Evolutionary conservation across 192 early-diverging fungal genomes (phyloP).

Genomic region (Umbelopsis ramanniana): DNA sequence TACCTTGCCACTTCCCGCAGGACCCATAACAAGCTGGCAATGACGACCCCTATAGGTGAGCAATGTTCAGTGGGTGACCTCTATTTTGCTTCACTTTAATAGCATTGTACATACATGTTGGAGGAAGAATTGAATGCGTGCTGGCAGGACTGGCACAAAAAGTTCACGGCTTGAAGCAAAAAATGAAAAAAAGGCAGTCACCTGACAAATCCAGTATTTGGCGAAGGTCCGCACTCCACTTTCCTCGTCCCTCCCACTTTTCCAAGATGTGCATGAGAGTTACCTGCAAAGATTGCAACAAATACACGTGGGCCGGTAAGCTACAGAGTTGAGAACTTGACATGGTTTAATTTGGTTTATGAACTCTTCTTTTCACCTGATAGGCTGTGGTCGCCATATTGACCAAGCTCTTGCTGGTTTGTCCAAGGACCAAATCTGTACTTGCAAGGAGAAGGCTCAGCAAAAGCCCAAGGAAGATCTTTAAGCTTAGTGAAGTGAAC

Average conservation of each 20-base stretch:
- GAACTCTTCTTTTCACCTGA: too few relatives aligned
- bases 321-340: not conserved
- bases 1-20: slow-evolving; percentile 91
- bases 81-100: too few relatives aligned
- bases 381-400: slow-evolving; percentile 35
- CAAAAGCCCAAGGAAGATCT: slow-evolving; percentile 10
- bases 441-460: slow-evolving; percentile 29
- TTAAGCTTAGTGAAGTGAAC: not conserved
- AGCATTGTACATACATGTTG: too few relatives aligned
- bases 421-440: slow-evolving; percentile 32
- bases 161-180: not conserved
- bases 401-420: slow-evolving; percentile 34
- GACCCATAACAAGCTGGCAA: slow-evolving; percentile 96
- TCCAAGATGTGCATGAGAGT: slow-evolving; percentile 29
- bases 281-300: slow-evolving; percentile 31
- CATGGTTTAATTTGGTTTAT: not conserved
- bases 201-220: slow-evolving; percentile 1
- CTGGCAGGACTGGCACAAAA: not conserved
- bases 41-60: slow-evolving; percentile 60
- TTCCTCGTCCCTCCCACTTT: not conserved
- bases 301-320: slow-evolving; percentile 35
- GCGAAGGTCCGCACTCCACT: too few relatives aligned
- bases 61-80: not conserved
- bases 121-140: too few relatives aligned
- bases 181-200: slow-evolving; percentile 1